Evolutionary conservation across 1,284 basidiomycete genomes (phyloP).

Genomic region (Paramarasmius palmivorus): DNA sequence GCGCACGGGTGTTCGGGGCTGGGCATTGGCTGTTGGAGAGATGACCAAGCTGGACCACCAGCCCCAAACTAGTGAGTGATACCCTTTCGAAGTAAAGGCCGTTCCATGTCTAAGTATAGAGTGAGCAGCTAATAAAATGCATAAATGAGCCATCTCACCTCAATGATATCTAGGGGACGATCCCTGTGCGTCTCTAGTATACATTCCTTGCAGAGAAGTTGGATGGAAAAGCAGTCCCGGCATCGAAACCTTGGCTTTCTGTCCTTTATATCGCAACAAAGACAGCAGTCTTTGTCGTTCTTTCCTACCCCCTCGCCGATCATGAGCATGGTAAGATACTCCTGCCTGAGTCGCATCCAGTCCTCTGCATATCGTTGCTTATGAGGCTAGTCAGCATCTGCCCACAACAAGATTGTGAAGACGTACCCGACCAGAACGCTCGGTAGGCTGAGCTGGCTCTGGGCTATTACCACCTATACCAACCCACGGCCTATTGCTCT

Average conservation of each 20-base stretch:
- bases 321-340: slow-evolving; percentile 14
- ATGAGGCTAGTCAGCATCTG: not conserved
- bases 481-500: too few species aligned
- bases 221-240: slow-evolving; percentile 13
- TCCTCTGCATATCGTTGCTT: slow-evolving; percentile 12
- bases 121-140: not conserved
- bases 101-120: slow-evolving; percentile 14
- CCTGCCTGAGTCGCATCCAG: slow-evolving; percentile 11
- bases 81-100: slow-evolving; percentile 8
- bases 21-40: slow-evolving; percentile 7
- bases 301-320: slow-evolving; percentile 14
- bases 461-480: too few species aligned
- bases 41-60: slow-evolving; percentile 19
- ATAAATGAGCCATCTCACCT: slow-evolving; percentile 14
- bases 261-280: not conserved
- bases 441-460: too few species aligned
- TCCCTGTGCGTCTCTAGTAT: slow-evolving; percentile 12
- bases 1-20: slow-evolving; percentile 15
- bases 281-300: not conserved
- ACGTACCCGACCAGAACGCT: not conserved
- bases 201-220: slow-evolving; percentile 16
- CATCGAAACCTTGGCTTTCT: slow-evolving; percentile 7
- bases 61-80: slow-evolving; percentile 9
- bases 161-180: slow-evolving; percentile 18
- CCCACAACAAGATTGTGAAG: not conserved